Evolutionary conservation across 2,329 filamentous ascomycete species (phyloP), one percentile per base, ranked within the genome.

Genomic region (Pseudogymnoascus destructans): DNA sequence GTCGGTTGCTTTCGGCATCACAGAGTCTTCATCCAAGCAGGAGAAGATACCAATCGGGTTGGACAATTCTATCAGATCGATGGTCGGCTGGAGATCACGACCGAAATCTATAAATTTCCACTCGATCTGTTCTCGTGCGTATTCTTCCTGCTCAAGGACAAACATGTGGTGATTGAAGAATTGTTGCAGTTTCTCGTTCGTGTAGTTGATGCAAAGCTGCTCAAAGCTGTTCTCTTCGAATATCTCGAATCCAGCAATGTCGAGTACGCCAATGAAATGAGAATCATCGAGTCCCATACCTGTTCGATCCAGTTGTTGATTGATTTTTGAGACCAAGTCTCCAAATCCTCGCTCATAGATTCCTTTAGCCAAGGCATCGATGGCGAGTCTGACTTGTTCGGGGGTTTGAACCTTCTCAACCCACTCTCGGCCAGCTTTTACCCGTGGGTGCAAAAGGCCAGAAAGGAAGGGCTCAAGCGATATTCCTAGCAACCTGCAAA

Each of bases 111-210:
- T 98, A 70, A 98, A 98, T 68, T 97, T 90, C 93, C 93, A 98
- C 73, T 98, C 93, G 65, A 98, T 98, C 71, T 96, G 89, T 70
- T 98, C 93, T 54, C 92, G 79, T 7, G 93, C 91, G 70, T 98
- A 98, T 70, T 98, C 93, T 71, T 98, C 93, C 68, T 98, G 93
- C 70, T 98, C 93, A 6, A 98, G 77, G 8, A 98, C 93, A 68
- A 98, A 98, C 93, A 98, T 98, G 75, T 98, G 95, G 70, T 98
- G 93, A 67, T 98, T 98, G 80, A 98, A 98, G 72, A 98, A 98
- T 65, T 98, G 93, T 68, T 98, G 93, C 5, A 98, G 81, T 71
- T 96, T 98, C 72, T 98, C 93, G 73, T 98, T 98, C 61, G 95
- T 97, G 73, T 98, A 98, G 73, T 98, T 98, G 79, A 98, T 98